Conservation (phyloP, 2,329 filamentous ascomycete species). For the Nigrospora osmanthi region DNA sequence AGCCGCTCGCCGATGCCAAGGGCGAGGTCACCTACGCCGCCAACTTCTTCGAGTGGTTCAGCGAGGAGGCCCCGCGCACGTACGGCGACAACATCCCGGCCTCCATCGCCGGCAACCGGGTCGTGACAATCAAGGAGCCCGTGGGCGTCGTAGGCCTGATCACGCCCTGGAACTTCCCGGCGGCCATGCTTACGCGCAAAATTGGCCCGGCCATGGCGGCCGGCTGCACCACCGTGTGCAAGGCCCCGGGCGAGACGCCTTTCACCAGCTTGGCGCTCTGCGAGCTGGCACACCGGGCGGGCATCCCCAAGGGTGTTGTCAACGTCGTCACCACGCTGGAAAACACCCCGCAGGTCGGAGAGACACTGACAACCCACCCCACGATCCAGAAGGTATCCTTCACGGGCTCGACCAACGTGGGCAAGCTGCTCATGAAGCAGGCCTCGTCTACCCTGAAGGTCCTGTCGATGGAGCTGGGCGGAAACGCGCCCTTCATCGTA, state of each 20-base stretch:
- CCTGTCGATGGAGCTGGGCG: slow-evolving; percentile 81
- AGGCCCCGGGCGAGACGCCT: slow-evolving; percentile 86
- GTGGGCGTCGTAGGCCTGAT: slow-evolving; percentile 78
- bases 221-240: slow-evolving; percentile 91
- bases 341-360: slow-evolving; percentile 75
- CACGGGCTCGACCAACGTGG: slow-evolving; percentile 68
- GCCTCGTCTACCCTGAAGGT: slow-evolving; percentile 77
- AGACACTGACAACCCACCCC: slow-evolving; percentile 67
- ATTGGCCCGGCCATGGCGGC: slow-evolving; percentile 73
- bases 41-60: slow-evolving; percentile 75
- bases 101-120: slow-evolving; percentile 61
- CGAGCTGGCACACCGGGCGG: slow-evolving; percentile 78
- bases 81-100: slow-evolving; percentile 72
- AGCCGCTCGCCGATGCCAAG: slow-evolving; percentile 68
- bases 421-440: slow-evolving; percentile 81
- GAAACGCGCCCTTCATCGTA: slow-evolving; percentile 93
- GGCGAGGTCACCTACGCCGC: slow-evolving; percentile 67
- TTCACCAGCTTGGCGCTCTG: slow-evolving; percentile 84
- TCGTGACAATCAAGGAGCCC: slow-evolving; percentile 74
- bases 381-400: slow-evolving; percentile 87
- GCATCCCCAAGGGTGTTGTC: slow-evolving; percentile 83
- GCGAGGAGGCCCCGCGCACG: slow-evolving; percentile 65
- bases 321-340: slow-evolving; percentile 77
- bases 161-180: slow-evolving; percentile 85
- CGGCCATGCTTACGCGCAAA: slow-evolving; percentile 68